Evolutionary conservation across 1,284 basidiomycete genomes (phyloP), one percentile per base, ranked within the genome.

Genomic region (Sphagnurus paluster): DNA sequence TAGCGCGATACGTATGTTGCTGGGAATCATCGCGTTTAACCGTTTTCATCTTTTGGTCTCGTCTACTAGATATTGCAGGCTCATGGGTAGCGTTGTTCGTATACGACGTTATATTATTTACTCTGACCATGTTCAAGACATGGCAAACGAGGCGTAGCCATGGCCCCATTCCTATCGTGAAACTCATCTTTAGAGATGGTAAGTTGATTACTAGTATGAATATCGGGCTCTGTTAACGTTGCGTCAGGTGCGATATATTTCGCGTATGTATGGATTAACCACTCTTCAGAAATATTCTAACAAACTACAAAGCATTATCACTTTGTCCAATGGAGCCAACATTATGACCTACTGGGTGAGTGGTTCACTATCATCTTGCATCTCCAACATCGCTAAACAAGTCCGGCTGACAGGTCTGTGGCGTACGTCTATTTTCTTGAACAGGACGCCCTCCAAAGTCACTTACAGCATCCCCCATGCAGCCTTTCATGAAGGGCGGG

Each of bases 321-420:
- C 60, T 2, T 42, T 69, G 1, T 62, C 63, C 24, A 70, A 67
- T 42, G 50, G 70, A 11, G 55, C 62, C 1, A 71, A 72, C 49
- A 66, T 70, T 41, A 34, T 68, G 17, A 67, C 69, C 11, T 72
- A 65, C 46, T 71, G 69, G 51, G 67, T 71, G 30, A 50, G 66
- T 51, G 17, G 4, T 19, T 30, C 20, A 16, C 25, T 26, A 11
- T 26, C 10, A 4, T 14, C n/a, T 13, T 32, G 4, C 2, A 16
- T 14, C 7, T 19, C 3, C 10, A 19, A 36, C 32, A 30, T 36
- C 8, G 14, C 21, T 17, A 33, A 17, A 34, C 26, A 11, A 6
- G n/a, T 14, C 4, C 8, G 24, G n/a, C 3, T 35, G 9, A 21
- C 25, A 53, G 51, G 16, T 49, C 11, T 41, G 44, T 38, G 47